Evolutionary conservation across 108 stramenopile species (phyloP), one percentile per base, ranked within the genome.

Genomic region (Nitzschia palea): DNA sequence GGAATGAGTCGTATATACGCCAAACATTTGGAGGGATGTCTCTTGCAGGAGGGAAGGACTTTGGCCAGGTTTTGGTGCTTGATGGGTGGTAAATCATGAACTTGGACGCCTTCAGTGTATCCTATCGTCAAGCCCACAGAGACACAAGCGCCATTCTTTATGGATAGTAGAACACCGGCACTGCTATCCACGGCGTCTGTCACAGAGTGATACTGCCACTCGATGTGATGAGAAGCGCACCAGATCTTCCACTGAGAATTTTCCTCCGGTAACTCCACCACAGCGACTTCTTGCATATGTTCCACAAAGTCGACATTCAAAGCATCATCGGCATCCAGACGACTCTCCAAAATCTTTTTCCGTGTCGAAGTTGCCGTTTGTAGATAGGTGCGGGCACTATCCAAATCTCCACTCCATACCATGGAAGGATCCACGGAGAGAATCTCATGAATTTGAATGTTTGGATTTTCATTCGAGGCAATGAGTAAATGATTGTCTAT

Each of bases 291-390:
- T 51, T 89, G 81, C 44, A 86, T 31, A n/a, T 67, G 18, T 29
- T 77, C 67, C 25, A 90, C 48, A 68, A 82, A 87, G 10, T 62
- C 43, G 14, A 52, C 17, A 50, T 82, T 70, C 42, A 88, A 42
- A 2, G 74, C 86, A 67, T 88, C 86, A 55, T 88, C 86, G 15
- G 79, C 86, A 76, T 88, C 86, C 34, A 88, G 63, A 22, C 81
- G 64, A 32, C 78, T 88, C 45, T 88, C 86, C 44, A 84, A 70
- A 12, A 88, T 29, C 65, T 62, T 32, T 3, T 9, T 55, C 20
- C 18, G 4, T 44, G 10, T 14, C 17, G 18, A 23, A 47, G 28
- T 30, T 51, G 14, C 14, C 17, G 22, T 9, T 61, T 26, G 59
- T 2, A 70, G 44, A 44, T 70, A 60, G 33, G 45, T 30, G 8